Percentiles rank a stretch among this genome's conserved stretches.
phyloP scores from a whole-genome alignment of 2,329 filamentous ascomycete genomes.

The Tolypocladium capitatum region DNA sequence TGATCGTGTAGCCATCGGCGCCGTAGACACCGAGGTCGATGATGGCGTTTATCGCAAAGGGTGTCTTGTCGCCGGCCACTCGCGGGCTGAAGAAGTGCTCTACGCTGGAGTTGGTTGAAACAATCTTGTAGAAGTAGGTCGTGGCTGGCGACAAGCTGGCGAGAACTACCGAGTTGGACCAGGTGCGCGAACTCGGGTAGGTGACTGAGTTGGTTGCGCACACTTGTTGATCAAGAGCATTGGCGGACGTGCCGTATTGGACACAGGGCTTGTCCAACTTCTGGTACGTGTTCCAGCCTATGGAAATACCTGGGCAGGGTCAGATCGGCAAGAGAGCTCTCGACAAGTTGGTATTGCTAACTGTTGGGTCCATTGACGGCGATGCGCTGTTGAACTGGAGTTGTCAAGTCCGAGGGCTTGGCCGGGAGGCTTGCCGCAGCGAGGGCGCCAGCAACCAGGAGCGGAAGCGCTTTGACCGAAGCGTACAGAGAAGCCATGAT shows the following conservation, averaged over 20 bases:
- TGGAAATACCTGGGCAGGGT: slow-evolving; percentile 29
- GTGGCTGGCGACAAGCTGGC: slow-evolving; percentile 33
- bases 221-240: slow-evolving; percentile 21
- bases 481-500: background rate
- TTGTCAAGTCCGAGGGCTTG: slow-evolving; percentile 35
- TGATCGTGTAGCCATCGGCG: slow-evolving; percentile 17
- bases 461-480: background rate
- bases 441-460: slow-evolving; percentile 1
- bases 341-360: slow-evolving; percentile 13
- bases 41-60: slow-evolving; percentile 37
- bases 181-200: slow-evolving; percentile 41
- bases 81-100: slow-evolving; percentile 41
- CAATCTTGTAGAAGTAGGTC: slow-evolving; percentile 48
- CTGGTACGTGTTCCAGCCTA: slow-evolving; percentile 45
- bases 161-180: slow-evolving; percentile 34
- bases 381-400: slow-evolving; percentile 40
- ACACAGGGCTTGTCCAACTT: slow-evolving; percentile 33
- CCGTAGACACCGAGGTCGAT: slow-evolving; percentile 36
- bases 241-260: slow-evolving; percentile 31
- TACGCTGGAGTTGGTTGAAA: slow-evolving; percentile 39
- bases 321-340: background rate
- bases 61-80: slow-evolving; percentile 36
- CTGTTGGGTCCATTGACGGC: slow-evolving; percentile 34
- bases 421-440: slow-evolving; percentile 25
- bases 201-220: slow-evolving; percentile 35